phyloP scores from a whole-genome alignment of 257 asterid species.

The Gentiana straminea region DNA sequence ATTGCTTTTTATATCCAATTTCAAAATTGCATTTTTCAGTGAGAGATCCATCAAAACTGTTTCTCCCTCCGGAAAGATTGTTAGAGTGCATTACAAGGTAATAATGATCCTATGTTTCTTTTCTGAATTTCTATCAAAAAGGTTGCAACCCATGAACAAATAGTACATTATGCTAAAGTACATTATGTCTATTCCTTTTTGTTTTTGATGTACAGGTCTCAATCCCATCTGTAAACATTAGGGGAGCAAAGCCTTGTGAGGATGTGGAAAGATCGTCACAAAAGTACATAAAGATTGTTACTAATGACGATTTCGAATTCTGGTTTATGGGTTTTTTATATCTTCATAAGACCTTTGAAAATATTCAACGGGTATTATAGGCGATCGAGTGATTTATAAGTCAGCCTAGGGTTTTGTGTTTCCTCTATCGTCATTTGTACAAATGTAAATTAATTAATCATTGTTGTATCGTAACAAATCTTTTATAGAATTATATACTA shows the following conservation, averaged over 20 bases:
- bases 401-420: no score
- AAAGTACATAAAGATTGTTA: conserved; percentile 32
- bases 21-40: conserved; percentile 1
- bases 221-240: neutral
- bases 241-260: neutral
- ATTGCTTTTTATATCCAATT: conserved; percentile 4
- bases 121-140: neutral
- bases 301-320: conserved; percentile 36
- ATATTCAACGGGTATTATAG: conserved; percentile 22
- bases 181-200: no score
- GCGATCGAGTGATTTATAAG: no score
- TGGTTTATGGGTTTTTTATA: conserved; percentile 45
- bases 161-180: no score
- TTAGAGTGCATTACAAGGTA: conserved; percentile 4
- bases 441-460: no score
- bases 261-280: conserved; percentile 6
- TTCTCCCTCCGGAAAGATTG: conserved; percentile 2
- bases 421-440: no score
- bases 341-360: conserved; percentile 22
- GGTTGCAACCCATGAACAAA: no score
- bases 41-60: conserved; percentile 5
- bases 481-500: no score
- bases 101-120: neutral
- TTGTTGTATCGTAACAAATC: no score
- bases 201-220: conserved; percentile 11